Evolutionary conservation across 192 early-diverging fungal species (phyloP).

Genomic region (Glomus cerebriforme): DNA sequence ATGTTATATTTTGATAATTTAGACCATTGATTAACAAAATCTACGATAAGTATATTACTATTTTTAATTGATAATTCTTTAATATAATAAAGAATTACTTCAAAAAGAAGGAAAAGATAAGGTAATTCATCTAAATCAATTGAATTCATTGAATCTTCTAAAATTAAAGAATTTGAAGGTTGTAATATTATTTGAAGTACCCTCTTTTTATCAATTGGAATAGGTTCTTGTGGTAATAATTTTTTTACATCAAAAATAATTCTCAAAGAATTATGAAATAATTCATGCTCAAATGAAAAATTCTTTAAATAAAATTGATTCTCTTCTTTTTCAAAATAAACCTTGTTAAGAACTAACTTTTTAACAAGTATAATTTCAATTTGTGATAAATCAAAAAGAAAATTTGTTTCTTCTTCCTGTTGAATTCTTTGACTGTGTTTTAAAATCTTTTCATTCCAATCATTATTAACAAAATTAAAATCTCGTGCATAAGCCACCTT

Average conservation of each 20-base stretch:
- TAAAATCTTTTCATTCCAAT: slow-evolving; percentile 9
- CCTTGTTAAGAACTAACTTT: slow-evolving; percentile 10
- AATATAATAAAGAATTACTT: slow-evolving; percentile 22
- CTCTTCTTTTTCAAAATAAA: neutral
- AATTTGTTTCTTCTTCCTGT: neutral
- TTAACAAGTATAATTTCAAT: slow-evolving; percentile 11
- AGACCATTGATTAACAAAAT: slow-evolving; percentile 32
- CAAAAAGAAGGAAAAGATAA: slow-evolving; percentile 10
- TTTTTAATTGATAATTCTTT: slow-evolving; percentile 5
- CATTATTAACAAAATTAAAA: slow-evolving; percentile 9
- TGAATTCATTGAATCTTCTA: too few relatives aligned
- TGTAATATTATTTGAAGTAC: neutral
- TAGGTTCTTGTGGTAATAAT: slow-evolving; percentile 21
- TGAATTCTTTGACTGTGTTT: slow-evolving; percentile 8
- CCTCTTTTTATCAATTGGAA: neutral
- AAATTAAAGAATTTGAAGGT: neutral
- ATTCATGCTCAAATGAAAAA: slow-evolving; percentile 22
- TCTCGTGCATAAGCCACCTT: neutral
- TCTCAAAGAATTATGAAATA: slow-evolving; percentile 4
- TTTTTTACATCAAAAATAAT: slow-evolving; percentile 14
- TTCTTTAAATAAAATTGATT: neutral
- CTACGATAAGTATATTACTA: neutral
- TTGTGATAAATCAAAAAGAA: slow-evolving; percentile 19
- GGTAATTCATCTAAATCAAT: slow-evolving; percentile 6
- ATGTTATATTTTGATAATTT: neutral